Base-by-base conservation (phyloP, 164 flowering plant genomes). In the Tetrastigma voinierianum region DNA sequence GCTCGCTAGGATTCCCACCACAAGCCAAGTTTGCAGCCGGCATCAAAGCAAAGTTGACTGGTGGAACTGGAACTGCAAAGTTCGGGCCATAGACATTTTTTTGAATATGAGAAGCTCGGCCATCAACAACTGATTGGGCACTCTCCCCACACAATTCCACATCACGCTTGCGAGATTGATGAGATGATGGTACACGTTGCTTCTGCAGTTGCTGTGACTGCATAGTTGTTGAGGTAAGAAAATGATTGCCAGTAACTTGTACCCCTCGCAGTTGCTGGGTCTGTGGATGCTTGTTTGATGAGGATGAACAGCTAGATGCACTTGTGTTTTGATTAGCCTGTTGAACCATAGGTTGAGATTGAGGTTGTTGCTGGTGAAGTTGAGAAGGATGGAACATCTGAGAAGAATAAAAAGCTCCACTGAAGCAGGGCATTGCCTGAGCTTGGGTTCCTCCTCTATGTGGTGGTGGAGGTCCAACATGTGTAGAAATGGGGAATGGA, bases 361-460 rank as follows among this genome's bases (percentile, higher is more conserved):
- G 72, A 61, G 69, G 61, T 32, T 72, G 82, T 32, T 69, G 76
- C 17, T 66, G 76, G 53, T 46, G 74, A 65, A 70, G 53, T 58
- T 75, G 79, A 48, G 72, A 53, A n/a, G 75, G 74, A 48, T 76
- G 77, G 46, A 73, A 70, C 66, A 79, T 46, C 48, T 70, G 80
- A 59, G 80, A 49, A 40, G 82, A 21, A 59, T 70, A 76, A 51
- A 64, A 60, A 12, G 80, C 46, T 14, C 77, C 77, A 63, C 65
- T 76, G 16, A 66, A 62, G 18, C 70, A 65, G 46, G 77, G 77
- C 71, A 67, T 43, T 19, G 69, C 60, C 15, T 73, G 75, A 16
- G 71, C 63, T 57, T 66, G 74, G 21, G 40, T 25, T 24, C 64
- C 66, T 2, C 65, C 68, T 51, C 61, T 70, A 4, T 59, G 2